Evolutionary conservation across 257 asterid species (phyloP), one percentile per base, ranked within the genome.

Genomic region (Solanum chiquidenum): DNA sequence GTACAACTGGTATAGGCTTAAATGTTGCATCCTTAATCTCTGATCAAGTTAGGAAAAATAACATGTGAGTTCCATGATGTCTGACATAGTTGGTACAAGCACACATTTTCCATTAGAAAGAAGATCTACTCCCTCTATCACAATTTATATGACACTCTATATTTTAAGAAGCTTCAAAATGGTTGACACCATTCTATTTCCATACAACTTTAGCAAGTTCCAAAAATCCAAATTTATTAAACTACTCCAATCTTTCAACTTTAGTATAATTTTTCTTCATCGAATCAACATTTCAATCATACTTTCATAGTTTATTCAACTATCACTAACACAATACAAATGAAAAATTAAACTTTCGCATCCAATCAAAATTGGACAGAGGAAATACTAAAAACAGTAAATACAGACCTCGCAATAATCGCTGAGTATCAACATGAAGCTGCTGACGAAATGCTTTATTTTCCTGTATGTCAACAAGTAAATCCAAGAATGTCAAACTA

Each of bases 401-500:
- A 34, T 27, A 66, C 52, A 83, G 76, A 95, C 99, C 99, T 94
- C 99, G 90, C 87, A 95, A 89, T 60, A 97, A 64, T 82, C 94
- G 94, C 92, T 97, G 99, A 64, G 99, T 91, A 88, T 97, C 99
- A 88, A 94, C 98, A 88, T 97, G 99, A 86, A 97, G 98, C 68
- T 95, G 95, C 90, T 92, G 89, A 14, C 94, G 92, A 87, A 91
- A 88, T 27, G 91, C 90, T 89, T 90, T 91, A 69, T 98, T 94
- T 88, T 94, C 98, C 99, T 97, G 91, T 85, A 87, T 72, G 84
- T 44, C 21, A 76, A 87, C 69, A 72, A 46, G 38, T 72, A 44
- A 86, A 21, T 27, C 62, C 33, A 80, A 83, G 72, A 73, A 77
- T 31, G 46, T 73, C 80, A 83, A 66, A 71, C 83, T 33, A 25